Base-by-base conservation (phyloP, 164 flowering plant genomes). In the Piper longum region DNA sequence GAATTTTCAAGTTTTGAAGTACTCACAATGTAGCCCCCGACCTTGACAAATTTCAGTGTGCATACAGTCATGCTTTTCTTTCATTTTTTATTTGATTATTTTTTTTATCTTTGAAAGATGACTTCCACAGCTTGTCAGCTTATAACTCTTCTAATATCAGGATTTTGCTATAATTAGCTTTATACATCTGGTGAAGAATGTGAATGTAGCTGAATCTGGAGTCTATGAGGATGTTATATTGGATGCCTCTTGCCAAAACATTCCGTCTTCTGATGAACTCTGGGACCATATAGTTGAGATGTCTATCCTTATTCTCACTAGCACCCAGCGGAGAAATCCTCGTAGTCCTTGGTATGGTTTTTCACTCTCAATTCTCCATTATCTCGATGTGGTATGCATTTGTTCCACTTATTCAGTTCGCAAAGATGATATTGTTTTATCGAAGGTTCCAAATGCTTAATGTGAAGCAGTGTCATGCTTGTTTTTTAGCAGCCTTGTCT, bases 211-310 rank as follows among this genome's bases (percentile, higher is more conserved):
- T 52, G 91, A 91, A 44, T 71, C 88, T 59, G 79, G 89, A 64
- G 71, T 86, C n/a, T n/a, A n/a, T n/a, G n/a, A n/a, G n/a, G n/a
- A n/a, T n/a, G n/a, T n/a, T n/a, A n/a, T n/a, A n/a, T n/a, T n/a
- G n/a, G n/a, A n/a, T n/a, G n/a, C n/a, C n/a, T n/a, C n/a, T n/a
- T n/a, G n/a, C n/a, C n/a, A 81, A 62, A 95, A 95, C 73, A 82
- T 95, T 79, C 84, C 85, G 66, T 79, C 79, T 19, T 69, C 56
- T 73, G 96, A 91, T 75, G 93, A 85, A 64, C 79, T 91, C 73
- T 95, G 99, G 96, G 72, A 71, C 18, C 71, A 67, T 64, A 88
- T 83, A 26, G 89, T 89, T 70, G 91, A 95, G 80, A 88, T 91
- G 96, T 84, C 96, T 0, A 89, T 86, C 41, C 81, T 84, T 45